Evolutionary conservation across 2,329 filamentous ascomycete species (phyloP), one percentile per base, ranked within the genome.

Genomic region (Harringtonia lauricola): DNA sequence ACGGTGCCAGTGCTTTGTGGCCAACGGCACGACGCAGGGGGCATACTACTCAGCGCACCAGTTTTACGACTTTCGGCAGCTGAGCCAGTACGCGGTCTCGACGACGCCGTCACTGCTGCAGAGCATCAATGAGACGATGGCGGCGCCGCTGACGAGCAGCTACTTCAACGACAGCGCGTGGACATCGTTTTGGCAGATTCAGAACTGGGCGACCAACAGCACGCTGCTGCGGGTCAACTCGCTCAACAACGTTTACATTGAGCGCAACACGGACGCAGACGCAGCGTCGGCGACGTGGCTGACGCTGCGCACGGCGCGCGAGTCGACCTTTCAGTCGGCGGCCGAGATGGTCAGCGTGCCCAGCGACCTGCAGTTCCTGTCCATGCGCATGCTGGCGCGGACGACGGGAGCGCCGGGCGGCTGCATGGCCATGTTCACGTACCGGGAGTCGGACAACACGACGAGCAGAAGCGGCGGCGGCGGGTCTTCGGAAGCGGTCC

Each of bases 371-470:
- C 59, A 64, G 26, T 64, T 57, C 50, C 49, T 66, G 38, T 69
- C 66, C 4, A 53, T 72, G 31, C 67, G 72, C 36, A 70, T 75
- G 66, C 63, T 68, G 24, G 68, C 71, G 15, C 67, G 71, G 43
- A 71, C 70, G 18, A 52, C 62, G 4, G 71, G 72, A 12, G 57
- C 57, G 17, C 55, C 64, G 0, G 72, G 72, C 28, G 72, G 70
- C 33, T 64, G 71, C 41, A 69, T 70, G 4, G 71, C 70, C 49
- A 60, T 75, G 52, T 76, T 76, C 57, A 73, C 70, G 5, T 76
- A 74, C 56, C 59, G 61, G 17, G 34, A n/a, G 26, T 26, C 10
- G 26, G n/a, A n/a, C n/a, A n/a, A n/a, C n/a, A n/a, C n/a, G n/a
- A 17, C n/a, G 15, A 18, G 35, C 6, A 35, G 24, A 30, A 22